These are phyloP conservation scores for Bonnemaisonia californica DNA, from an alignment of 31 red algal genomes.

Conservation along the genomic window DNA sequence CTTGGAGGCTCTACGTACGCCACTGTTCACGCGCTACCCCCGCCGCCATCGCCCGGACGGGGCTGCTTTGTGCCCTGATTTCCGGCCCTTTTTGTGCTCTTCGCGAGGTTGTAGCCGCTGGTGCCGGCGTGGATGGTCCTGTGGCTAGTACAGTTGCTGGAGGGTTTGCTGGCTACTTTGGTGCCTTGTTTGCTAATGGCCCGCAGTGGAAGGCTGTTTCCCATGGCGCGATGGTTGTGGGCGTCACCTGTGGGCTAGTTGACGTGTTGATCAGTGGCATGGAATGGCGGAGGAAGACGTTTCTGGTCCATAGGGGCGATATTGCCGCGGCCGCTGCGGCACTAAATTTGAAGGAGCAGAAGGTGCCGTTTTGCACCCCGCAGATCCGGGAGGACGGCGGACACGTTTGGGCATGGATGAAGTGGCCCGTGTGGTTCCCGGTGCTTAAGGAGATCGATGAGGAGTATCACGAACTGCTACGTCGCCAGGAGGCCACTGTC, in stretches of 20 bases:
- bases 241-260: constrained; percentile 37
- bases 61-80: constrained; percentile 21
- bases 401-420: not conserved
- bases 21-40: not conserved
- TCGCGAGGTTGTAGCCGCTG: constrained; percentile 33
- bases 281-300: constrained; percentile 40
- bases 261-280: constrained; percentile 29
- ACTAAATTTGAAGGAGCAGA: not conserved
- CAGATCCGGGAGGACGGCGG: not conserved
- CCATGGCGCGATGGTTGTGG: constrained; percentile 34
- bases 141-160: constrained; percentile 40
- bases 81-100: constrained; percentile 46
- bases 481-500: constrained; percentile 30
- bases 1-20: constrained; percentile 35
- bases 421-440: constrained; percentile 41
- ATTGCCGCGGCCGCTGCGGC: not conserved
- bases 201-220: constrained; percentile 29
- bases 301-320: constrained; percentile 19
- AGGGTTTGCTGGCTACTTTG: constrained; percentile 47
- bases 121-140: constrained; percentile 29
- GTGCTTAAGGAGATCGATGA: constrained; percentile 41
- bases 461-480: constrained; percentile 45
- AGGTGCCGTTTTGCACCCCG: not conserved
- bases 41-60: constrained; percentile 4
- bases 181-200: constrained; percentile 14